Evolutionary conservation across 192 early-diverging fungal genomes (phyloP).

Genomic region (Haplosporangium gracile): DNA sequence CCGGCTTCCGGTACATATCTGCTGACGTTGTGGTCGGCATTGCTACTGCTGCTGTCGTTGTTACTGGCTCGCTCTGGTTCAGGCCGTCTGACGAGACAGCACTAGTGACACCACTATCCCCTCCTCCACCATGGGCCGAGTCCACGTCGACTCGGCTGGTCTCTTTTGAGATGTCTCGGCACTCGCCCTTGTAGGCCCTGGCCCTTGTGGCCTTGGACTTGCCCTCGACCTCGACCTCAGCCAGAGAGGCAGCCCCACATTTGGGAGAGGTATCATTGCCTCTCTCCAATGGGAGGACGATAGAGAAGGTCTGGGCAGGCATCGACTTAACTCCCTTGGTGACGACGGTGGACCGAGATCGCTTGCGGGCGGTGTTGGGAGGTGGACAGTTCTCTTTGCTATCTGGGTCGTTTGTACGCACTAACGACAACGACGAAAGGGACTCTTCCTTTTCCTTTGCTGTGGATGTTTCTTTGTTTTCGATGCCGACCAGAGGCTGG

Average conservation of each 20-base stretch:
- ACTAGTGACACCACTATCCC: background rate
- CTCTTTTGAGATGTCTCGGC: conserved; percentile 5
- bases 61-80: background rate
- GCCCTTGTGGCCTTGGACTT: background rate
- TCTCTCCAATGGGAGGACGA: background rate
- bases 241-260: background rate
- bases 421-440: background rate
- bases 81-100: background rate
- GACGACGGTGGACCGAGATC: background rate
- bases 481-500: background rate
- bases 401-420: background rate
- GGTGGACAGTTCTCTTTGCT: background rate
- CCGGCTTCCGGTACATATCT: conserved; percentile 57
- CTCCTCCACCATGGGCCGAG: background rate
- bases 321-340: background rate
- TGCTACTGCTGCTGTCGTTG: background rate
- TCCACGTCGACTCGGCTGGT: background rate
- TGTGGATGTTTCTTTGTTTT: background rate
- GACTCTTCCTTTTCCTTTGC: background rate
- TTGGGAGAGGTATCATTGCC: background rate
- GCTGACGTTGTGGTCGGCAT: background rate
- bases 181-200: background rate
- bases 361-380: background rate
- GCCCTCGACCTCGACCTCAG: background rate
- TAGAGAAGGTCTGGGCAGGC: background rate